A percentile compares a stretch with the other conserved stretches of the same genome.
These are phyloP conservation scores for Nannochloris sp. DNA, from an alignment of 139 green algal species.

Conservation along the genomic window DNA sequence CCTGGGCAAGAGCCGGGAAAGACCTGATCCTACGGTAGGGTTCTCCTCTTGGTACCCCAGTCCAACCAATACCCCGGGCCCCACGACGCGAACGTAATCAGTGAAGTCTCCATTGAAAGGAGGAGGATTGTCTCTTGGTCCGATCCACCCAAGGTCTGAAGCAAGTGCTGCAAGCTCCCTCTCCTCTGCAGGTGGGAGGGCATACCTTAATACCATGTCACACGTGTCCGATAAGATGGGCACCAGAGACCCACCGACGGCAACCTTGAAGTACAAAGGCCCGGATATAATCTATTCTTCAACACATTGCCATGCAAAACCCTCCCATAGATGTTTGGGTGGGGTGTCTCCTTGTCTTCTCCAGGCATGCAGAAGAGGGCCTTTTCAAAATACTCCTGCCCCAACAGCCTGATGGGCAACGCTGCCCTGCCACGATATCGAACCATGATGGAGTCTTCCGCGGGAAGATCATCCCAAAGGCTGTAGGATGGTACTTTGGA, in stretches of 20 bases:
- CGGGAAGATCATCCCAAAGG: constrained; percentile 25
- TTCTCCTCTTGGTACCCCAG: not conserved
- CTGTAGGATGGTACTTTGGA: constrained; percentile 17
- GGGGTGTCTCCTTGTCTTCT: not conserved
- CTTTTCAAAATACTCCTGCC: constrained; percentile 7
- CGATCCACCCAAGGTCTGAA: constrained; percentile 13
- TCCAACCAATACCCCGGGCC: constrained; percentile 21
- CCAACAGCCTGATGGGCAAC: constrained; percentile 15
- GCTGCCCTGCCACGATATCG: constrained; percentile 19
- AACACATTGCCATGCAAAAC: constrained; percentile 2
- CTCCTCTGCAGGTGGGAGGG: not conserved
- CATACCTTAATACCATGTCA: not conserved
- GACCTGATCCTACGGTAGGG: not conserved
- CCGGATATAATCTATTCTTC: not conserved
- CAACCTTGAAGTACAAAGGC: not conserved
- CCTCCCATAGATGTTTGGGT: not conserved
- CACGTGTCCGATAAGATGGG: not conserved
- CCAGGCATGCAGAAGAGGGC: not conserved
- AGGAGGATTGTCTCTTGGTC: constrained; percentile 8
- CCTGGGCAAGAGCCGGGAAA: not conserved
- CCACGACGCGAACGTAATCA: constrained; percentile 20
- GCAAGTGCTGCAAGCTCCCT: not conserved
- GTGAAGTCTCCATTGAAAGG: constrained; percentile 23
- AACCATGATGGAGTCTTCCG: constrained; percentile 1
- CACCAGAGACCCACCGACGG: not conserved